phyloP scores from a whole-genome alignment of 78 protist species.

The Neovahlkampfia damariscottae region DNA sequence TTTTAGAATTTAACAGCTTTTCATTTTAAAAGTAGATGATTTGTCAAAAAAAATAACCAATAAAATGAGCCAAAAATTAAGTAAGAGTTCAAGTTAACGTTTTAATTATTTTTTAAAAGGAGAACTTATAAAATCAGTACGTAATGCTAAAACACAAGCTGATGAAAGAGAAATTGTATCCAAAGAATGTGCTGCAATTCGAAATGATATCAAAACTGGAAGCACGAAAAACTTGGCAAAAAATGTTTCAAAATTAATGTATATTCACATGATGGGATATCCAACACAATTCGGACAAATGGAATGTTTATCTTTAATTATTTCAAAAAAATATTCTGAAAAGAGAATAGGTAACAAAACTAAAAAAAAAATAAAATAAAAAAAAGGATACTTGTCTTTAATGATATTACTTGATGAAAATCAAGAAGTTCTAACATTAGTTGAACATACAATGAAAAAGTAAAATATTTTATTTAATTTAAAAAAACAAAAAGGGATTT shows the following conservation, averaged over 20 bases:
- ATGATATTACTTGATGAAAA: slow-evolving; percentile 85
- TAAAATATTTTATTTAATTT: slow-evolving; percentile 4
- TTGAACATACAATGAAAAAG: slow-evolving; percentile 80
- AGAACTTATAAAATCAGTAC: slow-evolving; percentile 80
- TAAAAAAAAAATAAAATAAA: slow-evolving; percentile 73
- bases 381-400: slow-evolving; percentile 89
- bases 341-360: slow-evolving; percentile 93
- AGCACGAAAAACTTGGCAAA: slow-evolving; percentile 71
- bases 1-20: too few species aligned
- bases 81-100: too few species aligned
- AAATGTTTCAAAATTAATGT: slow-evolving; percentile 91
- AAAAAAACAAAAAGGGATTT: slow-evolving; percentile 50
- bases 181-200: slow-evolving; percentile 82
- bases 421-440: slow-evolving; percentile 83
- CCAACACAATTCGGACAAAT: slow-evolving; percentile 89
- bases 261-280: slow-evolving; percentile 95
- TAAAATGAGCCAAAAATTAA: too few species aligned
- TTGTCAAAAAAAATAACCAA: too few species aligned
- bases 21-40: too few species aligned
- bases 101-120: too few species aligned
- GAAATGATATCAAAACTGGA: slow-evolving; percentile 44
- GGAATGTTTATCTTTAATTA: slow-evolving; percentile 87
- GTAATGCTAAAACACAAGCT: slow-evolving; percentile 83
- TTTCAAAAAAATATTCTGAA: slow-evolving; percentile 69
- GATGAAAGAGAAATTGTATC: slow-evolving; percentile 86